phyloP scores from a whole-genome alignment of 2,329 filamentous ascomycete species.

The Thielaviopsis cerberus region DNA sequence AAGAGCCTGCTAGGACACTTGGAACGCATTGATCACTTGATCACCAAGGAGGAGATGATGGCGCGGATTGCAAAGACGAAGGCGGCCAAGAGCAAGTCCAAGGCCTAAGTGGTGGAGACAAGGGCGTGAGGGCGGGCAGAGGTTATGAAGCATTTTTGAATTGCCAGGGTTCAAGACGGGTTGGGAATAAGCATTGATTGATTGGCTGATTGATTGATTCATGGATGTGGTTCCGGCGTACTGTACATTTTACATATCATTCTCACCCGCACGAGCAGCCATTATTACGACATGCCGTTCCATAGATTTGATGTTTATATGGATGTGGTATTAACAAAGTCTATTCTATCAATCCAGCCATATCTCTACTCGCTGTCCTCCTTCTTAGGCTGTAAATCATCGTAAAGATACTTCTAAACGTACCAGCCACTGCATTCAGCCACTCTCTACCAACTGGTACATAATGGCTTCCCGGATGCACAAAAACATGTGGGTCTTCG shows the following conservation, averaged over 20 bases:
- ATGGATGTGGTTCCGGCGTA: constrained; percentile 16
- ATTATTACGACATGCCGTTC: constrained; percentile 1
- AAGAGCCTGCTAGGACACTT: constrained; percentile 71
- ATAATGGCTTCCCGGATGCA: constrained; percentile 81
- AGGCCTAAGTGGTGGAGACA: constrained; percentile 15
- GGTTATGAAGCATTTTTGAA: constrained; percentile 3
- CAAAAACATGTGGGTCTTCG: constrained; percentile 32
- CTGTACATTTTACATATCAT: constrained; percentile 21
- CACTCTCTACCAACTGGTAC: constrained; percentile 70
- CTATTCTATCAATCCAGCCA: neutral
- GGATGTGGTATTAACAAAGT: neutral
- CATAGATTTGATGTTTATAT: constrained; percentile 14
- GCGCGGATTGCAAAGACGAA: constrained; percentile 46
- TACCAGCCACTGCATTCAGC: constrained; percentile 55
- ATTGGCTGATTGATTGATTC: constrained; percentile 13
- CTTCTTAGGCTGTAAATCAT: constrained; percentile 10
- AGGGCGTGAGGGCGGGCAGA: neutral
- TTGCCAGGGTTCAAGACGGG: constrained; percentile 15
- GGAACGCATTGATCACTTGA: constrained; percentile 89
- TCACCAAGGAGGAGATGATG: constrained; percentile 99
- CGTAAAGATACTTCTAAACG: constrained; percentile 33
- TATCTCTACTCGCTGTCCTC: neutral
- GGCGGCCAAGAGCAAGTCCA: constrained; percentile 17
- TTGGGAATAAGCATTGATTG: neutral
- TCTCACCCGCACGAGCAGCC: neutral